These are phyloP conservation scores for Suillus alpinus DNA, from an alignment of 768 basidiomycete species.

Conservation along the genomic window DNA sequence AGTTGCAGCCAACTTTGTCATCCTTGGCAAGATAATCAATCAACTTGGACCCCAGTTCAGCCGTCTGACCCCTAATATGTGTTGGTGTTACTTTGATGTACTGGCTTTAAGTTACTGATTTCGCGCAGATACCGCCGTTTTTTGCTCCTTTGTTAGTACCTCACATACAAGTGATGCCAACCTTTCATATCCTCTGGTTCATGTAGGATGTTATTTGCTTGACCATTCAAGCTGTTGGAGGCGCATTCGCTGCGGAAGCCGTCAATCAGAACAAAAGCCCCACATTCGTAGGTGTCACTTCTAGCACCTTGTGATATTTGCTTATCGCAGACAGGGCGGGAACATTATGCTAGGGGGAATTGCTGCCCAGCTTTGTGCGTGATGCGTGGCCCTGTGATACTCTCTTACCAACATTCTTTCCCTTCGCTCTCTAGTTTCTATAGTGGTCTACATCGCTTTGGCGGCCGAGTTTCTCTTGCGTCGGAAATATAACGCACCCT, in stretches of 20 bases:
- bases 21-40: constrained; percentile 45
- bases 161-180: not conserved
- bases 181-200: not conserved
- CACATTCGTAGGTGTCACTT: constrained; percentile 6
- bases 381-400: constrained; percentile 12
- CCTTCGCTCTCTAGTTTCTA: constrained; percentile 32
- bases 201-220: constrained; percentile 35
- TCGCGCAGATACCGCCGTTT: constrained; percentile 10
- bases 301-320: not conserved
- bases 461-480: constrained; percentile 47
- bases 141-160: constrained; percentile 11
- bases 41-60: constrained; percentile 50
- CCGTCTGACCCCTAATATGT: constrained; percentile 35
- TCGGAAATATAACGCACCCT: constrained; percentile 35
- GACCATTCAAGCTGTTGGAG: constrained; percentile 38
- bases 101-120: not conserved
- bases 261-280: constrained; percentile 19
- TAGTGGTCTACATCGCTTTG: constrained; percentile 40
- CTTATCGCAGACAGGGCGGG: constrained; percentile 36
- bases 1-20: constrained; percentile 53
- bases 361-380: constrained; percentile 50
- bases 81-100: constrained; percentile 15
- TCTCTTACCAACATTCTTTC: constrained; percentile 12
- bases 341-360: constrained; percentile 65
- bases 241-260: constrained; percentile 43